Evolutionary conservation across 441 rosid genomes (phyloP).

Genomic region (Euphorbia celastroides): DNA sequence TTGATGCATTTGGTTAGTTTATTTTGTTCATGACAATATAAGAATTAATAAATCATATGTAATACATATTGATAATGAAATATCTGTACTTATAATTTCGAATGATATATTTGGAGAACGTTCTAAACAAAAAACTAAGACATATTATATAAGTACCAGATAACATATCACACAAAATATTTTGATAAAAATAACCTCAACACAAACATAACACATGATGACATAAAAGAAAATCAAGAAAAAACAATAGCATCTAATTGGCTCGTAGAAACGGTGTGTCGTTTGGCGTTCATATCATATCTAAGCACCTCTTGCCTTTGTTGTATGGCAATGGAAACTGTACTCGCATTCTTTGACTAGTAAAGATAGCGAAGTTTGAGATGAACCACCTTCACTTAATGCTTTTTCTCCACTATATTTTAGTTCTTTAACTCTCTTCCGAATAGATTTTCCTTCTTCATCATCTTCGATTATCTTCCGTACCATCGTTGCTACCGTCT

Average conservation of each 20-base stretch:
- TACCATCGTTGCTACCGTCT: conserved; percentile 28
- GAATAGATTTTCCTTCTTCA: conserved; percentile 14
- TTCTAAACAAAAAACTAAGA: no score
- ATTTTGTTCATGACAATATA: no score
- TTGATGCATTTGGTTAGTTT: no score
- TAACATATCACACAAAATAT: no score
- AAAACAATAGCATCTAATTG: background rate
- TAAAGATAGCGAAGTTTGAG: conserved; percentile 22
- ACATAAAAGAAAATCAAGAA: no score
- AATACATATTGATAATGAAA: no score
- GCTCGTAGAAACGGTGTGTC: background rate
- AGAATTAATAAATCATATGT: no score
- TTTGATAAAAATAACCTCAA: no score
- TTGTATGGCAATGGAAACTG: background rate
- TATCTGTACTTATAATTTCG: no score
- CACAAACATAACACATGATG: no score
- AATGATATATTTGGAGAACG: no score
- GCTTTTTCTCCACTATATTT: conserved; percentile 20
- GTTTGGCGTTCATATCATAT: background rate
- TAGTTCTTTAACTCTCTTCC: conserved; percentile 18
- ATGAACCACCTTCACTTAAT: conserved; percentile 24
- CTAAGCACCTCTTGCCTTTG: conserved; percentile 3
- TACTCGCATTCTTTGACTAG: conserved; percentile 20
- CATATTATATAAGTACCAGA: no score
- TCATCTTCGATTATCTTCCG: conserved; percentile 19